phyloP scores from a whole-genome alignment of 768 basidiomycete species.

The Amanita pallidorosea region DNA sequence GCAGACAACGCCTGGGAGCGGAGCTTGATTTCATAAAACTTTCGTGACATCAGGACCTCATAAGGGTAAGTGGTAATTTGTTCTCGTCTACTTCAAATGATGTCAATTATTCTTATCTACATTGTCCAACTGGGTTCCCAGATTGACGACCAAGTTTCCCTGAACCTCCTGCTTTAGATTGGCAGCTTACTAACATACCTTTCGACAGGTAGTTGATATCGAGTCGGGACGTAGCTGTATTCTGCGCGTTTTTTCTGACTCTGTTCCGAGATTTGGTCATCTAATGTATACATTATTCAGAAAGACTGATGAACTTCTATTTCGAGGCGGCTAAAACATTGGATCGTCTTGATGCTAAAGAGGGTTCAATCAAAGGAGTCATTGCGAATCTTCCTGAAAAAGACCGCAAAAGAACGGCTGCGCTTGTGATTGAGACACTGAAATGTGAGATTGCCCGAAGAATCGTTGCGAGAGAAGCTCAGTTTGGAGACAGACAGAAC shows the following conservation, averaged over 20 bases:
- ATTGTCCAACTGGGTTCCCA: conserved; percentile 69
- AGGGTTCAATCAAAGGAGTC: conserved; percentile 88
- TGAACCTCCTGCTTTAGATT: conserved; percentile 17
- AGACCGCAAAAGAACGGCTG: conserved; percentile 67
- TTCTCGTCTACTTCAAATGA: conserved; percentile 28
- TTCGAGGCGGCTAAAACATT: conserved; percentile 79
- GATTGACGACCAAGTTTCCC: conserved; percentile 34
- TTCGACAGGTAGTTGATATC: neutral
- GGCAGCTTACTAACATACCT: neutral
- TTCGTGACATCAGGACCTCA: neutral
- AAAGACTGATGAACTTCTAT: conserved; percentile 79
- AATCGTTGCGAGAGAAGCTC: conserved; percentile 5
- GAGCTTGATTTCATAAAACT: conserved; percentile 14
- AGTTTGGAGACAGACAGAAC: conserved; percentile 52
- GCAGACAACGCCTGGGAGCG: conserved; percentile 20
- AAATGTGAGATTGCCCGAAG: conserved; percentile 58
- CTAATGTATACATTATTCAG: conserved; percentile 4
- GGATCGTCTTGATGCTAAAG: conserved; percentile 77
- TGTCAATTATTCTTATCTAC: conserved; percentile 72
- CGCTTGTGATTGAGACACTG: conserved; percentile 87
- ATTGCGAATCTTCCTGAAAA: conserved; percentile 65
- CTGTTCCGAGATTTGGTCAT: neutral
- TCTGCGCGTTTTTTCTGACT: conserved; percentile 1
- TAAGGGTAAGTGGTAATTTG: conserved; percentile 11
- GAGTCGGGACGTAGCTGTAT: neutral